These are phyloP conservation scores for Corymbia citriodora DNA, from an alignment of 441 rosid species.

Conservation along the genomic window DNA sequence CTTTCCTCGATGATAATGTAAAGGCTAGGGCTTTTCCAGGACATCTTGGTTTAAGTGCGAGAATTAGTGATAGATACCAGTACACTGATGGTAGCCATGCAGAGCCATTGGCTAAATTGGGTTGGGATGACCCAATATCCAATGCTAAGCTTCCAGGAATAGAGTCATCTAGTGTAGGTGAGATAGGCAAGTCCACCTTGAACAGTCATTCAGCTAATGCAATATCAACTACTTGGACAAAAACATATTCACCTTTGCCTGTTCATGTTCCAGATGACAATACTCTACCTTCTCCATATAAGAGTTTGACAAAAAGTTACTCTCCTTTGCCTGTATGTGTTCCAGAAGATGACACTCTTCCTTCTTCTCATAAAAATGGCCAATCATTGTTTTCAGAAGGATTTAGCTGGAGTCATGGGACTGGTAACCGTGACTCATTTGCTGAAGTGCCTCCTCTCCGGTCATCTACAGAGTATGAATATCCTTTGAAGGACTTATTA, in stretches of 20 bases:
- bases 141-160: neutral
- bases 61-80: neutral
- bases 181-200: neutral
- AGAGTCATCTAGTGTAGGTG: neutral
- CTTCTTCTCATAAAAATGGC: neutral
- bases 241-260: neutral
- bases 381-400: neutral
- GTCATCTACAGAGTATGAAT: neutral
- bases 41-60: neutral
- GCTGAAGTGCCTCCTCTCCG: neutral
- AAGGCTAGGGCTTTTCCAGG: neutral
- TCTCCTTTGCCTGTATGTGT: neutral
- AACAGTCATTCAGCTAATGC: neutral
- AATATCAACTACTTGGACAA: neutral
- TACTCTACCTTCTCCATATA: neutral
- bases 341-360: neutral
- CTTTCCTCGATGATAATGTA: constrained; percentile 1
- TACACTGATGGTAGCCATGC: neutral
- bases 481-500: neutral
- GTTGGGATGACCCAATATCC: neutral
- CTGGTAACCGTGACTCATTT: neutral
- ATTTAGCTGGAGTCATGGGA: neutral
- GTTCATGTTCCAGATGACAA: neutral
- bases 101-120: neutral
- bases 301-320: neutral